Base-by-base conservation (phyloP, 1,284 basidiomycete genomes). In the Apiotrichum gamsii region DNA sequence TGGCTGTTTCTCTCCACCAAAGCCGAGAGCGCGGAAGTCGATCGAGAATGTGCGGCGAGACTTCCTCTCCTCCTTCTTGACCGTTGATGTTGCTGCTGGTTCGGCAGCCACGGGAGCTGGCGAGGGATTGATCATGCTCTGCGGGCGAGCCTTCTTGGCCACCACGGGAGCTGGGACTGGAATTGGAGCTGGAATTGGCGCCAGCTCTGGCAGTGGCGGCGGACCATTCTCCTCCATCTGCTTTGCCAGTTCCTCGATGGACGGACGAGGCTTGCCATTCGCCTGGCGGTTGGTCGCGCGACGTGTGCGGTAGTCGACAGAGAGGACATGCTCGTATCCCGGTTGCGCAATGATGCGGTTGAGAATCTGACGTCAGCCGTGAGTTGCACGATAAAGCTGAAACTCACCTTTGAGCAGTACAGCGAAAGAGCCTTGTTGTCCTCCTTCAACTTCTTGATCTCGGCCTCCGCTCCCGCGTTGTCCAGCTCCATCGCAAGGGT, bases 301-400 rank as follows among this genome's bases (percentile, higher is more conserved):
- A 18, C 59, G 62, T 20, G 62, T 68, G 45, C 61, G 85, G 63
- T 90, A 91, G 68, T 95, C 90, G 39, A 81, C 82, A 19, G 90
- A 85, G 23, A 95, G 80, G 45, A 96, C 84, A 60, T 91, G 87
- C 70, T 96, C 91, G 72, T 90, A 94, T 24, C 90, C 91, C 51
- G 93, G 90, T 65, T 89, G 83, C 3, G 88, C 81, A 54, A 94
- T 90, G 67, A 96, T 94, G 45, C 90, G 82, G 74, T 96, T 90
- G 60, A 96, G 85, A 61, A 96, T 95, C 70, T 69, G 42, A 10
- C 19, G 28, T 9, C 28, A 18, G 39, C 39, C 18, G 45, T 31
- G 14, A 34, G 18, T 8, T 28, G 15, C 14, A 42, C 32, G n/a
- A n/a, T n/a, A 13, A 3, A 5, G 8, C 2, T 19, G 8, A n/a